Conservation (phyloP, 202 grass and related monocot genomes). For the Setaria viridis region DNA sequence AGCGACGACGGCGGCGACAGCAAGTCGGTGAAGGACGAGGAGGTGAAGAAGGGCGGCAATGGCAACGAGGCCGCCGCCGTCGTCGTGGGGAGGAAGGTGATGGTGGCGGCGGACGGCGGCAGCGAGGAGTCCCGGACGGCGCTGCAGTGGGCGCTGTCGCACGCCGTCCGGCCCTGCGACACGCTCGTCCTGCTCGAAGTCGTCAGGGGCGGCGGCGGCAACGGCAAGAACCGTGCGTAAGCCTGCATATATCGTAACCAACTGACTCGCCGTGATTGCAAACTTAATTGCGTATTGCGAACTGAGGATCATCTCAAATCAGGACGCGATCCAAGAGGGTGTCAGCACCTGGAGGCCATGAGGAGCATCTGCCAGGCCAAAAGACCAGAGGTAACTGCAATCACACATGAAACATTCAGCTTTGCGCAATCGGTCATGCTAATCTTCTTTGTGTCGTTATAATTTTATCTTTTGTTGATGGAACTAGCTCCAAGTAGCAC, state of each 20-base stretch:
- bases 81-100: slow-evolving; percentile 60
- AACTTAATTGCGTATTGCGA: background rate
- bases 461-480: too few species aligned
- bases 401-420: background rate
- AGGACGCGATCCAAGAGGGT: slow-evolving; percentile 57
- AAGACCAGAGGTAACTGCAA: slow-evolving; percentile 66
- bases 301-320: background rate
- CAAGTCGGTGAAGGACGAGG: background rate
- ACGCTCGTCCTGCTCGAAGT: slow-evolving; percentile 71
- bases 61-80: background rate
- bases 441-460: background rate
- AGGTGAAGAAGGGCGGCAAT: background rate
- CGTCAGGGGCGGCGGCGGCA: slow-evolving; percentile 30
- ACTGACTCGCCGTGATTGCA: background rate
- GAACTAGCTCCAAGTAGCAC: too few species aligned
- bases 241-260: background rate
- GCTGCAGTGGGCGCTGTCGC: slow-evolving; percentile 81
- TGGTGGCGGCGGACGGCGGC: slow-evolving; percentile 62
- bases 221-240: slow-evolving; percentile 46
- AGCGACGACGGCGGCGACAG: background rate
- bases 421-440: background rate
- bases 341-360: slow-evolving; percentile 68
- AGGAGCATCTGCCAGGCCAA: slow-evolving; percentile 78
- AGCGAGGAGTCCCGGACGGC: slow-evolving; percentile 65
- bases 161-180: slow-evolving; percentile 64